Evolutionary conservation across 2,329 filamentous ascomycete genomes (phyloP).

Genomic region (Aphanoascus verrucosus): DNA sequence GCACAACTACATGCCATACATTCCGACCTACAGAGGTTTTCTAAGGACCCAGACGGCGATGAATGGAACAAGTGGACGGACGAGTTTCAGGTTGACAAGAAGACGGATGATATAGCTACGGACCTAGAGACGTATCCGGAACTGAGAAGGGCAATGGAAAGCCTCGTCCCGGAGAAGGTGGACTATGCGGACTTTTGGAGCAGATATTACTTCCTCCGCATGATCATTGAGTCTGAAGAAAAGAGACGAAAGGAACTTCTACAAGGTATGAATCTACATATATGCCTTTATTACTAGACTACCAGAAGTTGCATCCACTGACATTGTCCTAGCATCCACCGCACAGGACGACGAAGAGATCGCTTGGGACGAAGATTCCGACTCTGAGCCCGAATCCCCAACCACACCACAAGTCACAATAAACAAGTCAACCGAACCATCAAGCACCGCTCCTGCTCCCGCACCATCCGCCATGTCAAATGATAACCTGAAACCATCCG

Average conservation of each 20-base stretch:
- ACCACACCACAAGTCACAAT: slow-evolving; percentile 35
- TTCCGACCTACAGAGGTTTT: slow-evolving; percentile 69
- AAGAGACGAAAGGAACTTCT: slow-evolving; percentile 76
- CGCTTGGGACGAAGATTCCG: slow-evolving; percentile 61
- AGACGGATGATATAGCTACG: slow-evolving; percentile 69
- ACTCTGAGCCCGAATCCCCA: slow-evolving; percentile 40
- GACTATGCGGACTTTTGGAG: slow-evolving; percentile 85
- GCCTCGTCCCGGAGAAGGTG: slow-evolving; percentile 84
- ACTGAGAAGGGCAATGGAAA: slow-evolving; percentile 82
- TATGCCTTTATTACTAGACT: not conserved
- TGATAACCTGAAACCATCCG: slow-evolving; percentile 49
- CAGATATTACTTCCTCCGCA: slow-evolving; percentile 87
- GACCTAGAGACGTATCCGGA: slow-evolving; percentile 83
- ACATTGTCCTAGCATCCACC: slow-evolving; percentile 18
- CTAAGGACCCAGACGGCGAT: slow-evolving; percentile 63
- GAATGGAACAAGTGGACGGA: slow-evolving; percentile 66
- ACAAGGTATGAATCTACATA: slow-evolving; percentile 54
- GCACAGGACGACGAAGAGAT: slow-evolving; percentile 56
- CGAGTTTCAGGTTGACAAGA: slow-evolving; percentile 67
- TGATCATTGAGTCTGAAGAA: slow-evolving; percentile 89
- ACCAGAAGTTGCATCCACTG: not conserved
- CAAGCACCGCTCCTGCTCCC: slow-evolving; percentile 21
- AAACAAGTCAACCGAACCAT: slow-evolving; percentile 24
- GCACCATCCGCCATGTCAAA: slow-evolving; percentile 27
- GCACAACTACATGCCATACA: slow-evolving; percentile 94